Evolutionary conservation across 1,139 yeast genomes (phyloP), one percentile per base, ranked within the genome.

Genomic region (Blastobotrys elegans): DNA sequence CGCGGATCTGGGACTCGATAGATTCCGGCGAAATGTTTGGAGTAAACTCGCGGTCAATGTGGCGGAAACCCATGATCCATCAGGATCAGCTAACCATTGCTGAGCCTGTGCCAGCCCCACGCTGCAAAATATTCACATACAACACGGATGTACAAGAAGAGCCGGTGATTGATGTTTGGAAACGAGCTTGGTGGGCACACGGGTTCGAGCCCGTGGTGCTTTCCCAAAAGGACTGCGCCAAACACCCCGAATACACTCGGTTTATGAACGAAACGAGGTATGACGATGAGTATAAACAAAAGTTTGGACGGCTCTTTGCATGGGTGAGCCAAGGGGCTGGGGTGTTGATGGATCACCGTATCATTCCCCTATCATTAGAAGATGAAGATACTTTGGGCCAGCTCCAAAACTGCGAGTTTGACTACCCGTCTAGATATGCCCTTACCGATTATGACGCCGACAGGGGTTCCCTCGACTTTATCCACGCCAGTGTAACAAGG

Each of bases 181-280:
- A 58, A 40, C 53, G 57, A 24, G 64, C 67, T 10, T 57, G 60
- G 58, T 65, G 62, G 61, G 58, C 66, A 3, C 54, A 55, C 6
- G 68, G 68, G 3, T 62, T 65, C 48, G 56, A 58, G 36, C 68
- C 68, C 2, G 54, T 55, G 5, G 60, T 65, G 8, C 53, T 63
- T 20, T 55, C 55, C 14, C 32, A 32, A 5, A 34, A 50, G 6
- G 57, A 61, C 36, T 56, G 61, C 24, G 39, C 42, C 27, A 40
- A 47, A 27, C 61, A 59, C 37, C 54, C 56, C 6, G 38, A 50
- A 18, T 63, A 46, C 40, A 22, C 21, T 4, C 42, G 47, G 20
- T 52, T 60, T 37, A 40, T 37, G 32, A 38, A 40, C 16, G 10
- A 20, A 7, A 44, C 40, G 21, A 21, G 39, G 11, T 30, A 33